Evolutionary conservation across 2,329 filamentous ascomycete species (phyloP), one percentile per base, ranked within the genome.

Genomic region (Septoria linicola): DNA sequence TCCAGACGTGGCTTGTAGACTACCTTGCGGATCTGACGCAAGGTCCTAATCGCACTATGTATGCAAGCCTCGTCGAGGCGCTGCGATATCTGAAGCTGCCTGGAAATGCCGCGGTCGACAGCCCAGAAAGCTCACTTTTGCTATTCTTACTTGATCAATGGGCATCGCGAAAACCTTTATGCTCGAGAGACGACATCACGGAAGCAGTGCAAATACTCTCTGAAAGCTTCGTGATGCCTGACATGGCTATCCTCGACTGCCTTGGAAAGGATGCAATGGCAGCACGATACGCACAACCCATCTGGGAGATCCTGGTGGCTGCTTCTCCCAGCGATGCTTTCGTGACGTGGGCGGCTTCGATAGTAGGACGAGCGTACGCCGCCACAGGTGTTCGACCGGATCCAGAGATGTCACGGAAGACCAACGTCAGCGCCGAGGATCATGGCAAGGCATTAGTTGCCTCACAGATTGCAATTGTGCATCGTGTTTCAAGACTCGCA

Each of bases 321-420:
- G 35, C 44, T 5, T n/a, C 50, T 72, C 16, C 57, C 10, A 37
- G 48, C 40, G 48, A 50, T 2, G 20, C 14, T 6, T 66, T 66
- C 49, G 73, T 89, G 1, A 74, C 88, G 1, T 99, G 95, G 95
- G 87, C 88, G 37, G 91, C 88, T 2, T 81, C 85, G 56, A 86
- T 91, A 2, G 76, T 97, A 37, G 93, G 95, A 6, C 82, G 89
- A 65, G 85, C 89, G 0, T 97, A 91, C 70, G 84, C 86, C 32
- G 80, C 50, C 57, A 68, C 55, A 60, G 71, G 68, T 8, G 35
- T 34, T 13, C 51, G 56, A 23, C 60, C 63, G 30, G 25, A 8
- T 27, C 8, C 17, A 3, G 11, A 19, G 30, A 4, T 16, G 40
- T 37, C 23, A 20, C 25, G n/a, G 13, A 14, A 32, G 20, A 40